Base-by-base conservation (phyloP, 1,139 yeast genomes). In the Suhomyces chickasaworum region DNA sequence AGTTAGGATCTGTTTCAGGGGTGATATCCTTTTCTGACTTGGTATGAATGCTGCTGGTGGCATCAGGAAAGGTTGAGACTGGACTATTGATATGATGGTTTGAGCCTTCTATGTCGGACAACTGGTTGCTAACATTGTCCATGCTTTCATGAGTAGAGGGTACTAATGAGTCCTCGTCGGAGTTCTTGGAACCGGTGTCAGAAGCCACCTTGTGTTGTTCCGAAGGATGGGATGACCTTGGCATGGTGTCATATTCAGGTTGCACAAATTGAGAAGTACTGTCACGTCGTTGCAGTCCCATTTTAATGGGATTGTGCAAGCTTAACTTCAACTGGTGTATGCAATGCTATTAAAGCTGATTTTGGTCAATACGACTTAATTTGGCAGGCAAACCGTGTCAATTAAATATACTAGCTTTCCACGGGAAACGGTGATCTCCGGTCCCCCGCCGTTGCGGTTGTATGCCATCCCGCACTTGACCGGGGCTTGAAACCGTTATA, bases 1-100 rank as follows among this genome's bases (percentile, higher is more conserved):
- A 33, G 16, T 46, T 40, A 22, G 44, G 42, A 21, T 47, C 49
- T n/a, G 27, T 22, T 15, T 34, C 46, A 4, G 32, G 17, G 10
- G 17, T 15, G 4, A 29, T 3, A 6, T 29, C 32, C 32, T 29
- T 29, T 29, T 29, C 32, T 15, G 15, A n/a, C 18, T 7, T 29
- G 17, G 12, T 29, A 6, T 29, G 32, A 29, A 5, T n/a, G 29
- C 29, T 20, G 13, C 29, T 13, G 5, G 29, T 9, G n/a, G 12
- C n/a, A 12, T 25, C 29, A 10, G 12, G 29, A 3, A 10, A 3
- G 13, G n/a, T 25, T 3, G 29, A 25, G 5, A 9, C 29, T 2
- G 29, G n/a, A 25, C 29, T 25, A 13, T 25, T n/a, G 29, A 13
- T 25, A 4, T 25, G 29, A 10, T 13, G 29, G 2, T 10, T 3